phyloP scores from a whole-genome alignment of 805 yeast genomes.

The Pichia occidentalis region DNA sequence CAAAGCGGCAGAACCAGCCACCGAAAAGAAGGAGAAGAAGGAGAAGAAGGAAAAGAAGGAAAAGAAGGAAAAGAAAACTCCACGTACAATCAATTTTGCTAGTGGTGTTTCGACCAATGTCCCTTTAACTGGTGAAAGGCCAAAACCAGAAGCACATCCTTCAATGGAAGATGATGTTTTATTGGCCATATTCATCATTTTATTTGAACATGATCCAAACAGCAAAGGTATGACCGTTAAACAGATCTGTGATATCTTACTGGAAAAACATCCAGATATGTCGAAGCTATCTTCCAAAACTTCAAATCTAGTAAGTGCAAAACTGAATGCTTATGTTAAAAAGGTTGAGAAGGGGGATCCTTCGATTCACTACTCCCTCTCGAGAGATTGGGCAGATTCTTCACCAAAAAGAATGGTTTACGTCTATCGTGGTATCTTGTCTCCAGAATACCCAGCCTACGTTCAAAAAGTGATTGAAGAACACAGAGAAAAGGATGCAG shows the following conservation, averaged over 20 bases:
- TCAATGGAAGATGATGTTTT: conserved; percentile 66
- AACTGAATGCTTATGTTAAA: conserved; percentile 77
- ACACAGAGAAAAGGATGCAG: conserved; percentile 33
- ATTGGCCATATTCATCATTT: conserved; percentile 64
- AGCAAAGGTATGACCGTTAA: conserved; percentile 86
- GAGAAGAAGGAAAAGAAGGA: conserved; percentile 24
- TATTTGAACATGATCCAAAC: conserved; percentile 60
- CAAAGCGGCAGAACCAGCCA: background rate
- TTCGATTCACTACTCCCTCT: conserved; percentile 62
- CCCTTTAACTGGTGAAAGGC: conserved; percentile 73
- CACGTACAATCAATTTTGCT: conserved; percentile 46
- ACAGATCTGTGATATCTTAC: conserved; percentile 71
- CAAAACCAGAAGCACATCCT: conserved; percentile 62
- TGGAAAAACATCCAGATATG: conserved; percentile 77
- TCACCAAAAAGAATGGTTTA: conserved; percentile 86
- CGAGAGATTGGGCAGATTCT: conserved; percentile 89
- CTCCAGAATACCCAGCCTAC: conserved; percentile 68
- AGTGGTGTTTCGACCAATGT: conserved; percentile 73
- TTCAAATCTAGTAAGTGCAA: conserved; percentile 75
- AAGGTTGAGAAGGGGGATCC: conserved; percentile 76
- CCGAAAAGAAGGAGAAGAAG: conserved; percentile 19
- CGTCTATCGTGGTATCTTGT: conserved; percentile 71
- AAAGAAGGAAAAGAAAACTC: conserved; percentile 25
- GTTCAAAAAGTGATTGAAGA: conserved; percentile 58
- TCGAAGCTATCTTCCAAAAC: conserved; percentile 74